Conservation (phyloP, 179 eudicot genomes). For the Monotropa hypopitys region DNA sequence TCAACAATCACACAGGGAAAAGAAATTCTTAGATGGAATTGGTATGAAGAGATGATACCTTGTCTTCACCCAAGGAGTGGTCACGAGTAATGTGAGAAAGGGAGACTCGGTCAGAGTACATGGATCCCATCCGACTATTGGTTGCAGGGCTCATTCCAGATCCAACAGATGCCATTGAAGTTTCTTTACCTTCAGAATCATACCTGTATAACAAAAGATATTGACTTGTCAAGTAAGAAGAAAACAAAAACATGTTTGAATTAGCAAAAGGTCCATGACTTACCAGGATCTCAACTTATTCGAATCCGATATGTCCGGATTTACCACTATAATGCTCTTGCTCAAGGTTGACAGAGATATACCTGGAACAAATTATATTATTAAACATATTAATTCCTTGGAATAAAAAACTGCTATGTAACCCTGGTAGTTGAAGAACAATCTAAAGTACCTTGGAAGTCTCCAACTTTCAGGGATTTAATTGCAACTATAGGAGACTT, state of each 20-base stretch:
- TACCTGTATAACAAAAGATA: constrained; percentile 31
- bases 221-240: not conserved
- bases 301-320: constrained; percentile 74
- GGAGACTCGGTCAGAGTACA: constrained; percentile 61
- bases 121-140: constrained; percentile 33
- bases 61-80: constrained; percentile 65
- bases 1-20: not conserved
- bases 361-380: constrained; percentile 27
- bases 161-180: constrained; percentile 74
- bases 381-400: not conserved
- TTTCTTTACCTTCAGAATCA: constrained; percentile 79
- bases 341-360: constrained; percentile 72
- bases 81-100: constrained; percentile 49
- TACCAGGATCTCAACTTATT: constrained; percentile 66
- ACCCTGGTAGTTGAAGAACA: not conserved
- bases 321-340: constrained; percentile 53
- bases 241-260: not conserved
- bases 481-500: constrained; percentile 82
- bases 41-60: constrained; percentile 29
- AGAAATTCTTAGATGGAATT: not conserved
- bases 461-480: constrained; percentile 76
- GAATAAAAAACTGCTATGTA: not conserved
- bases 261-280: constrained; percentile 1
- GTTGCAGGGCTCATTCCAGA: constrained; percentile 52
- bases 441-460: constrained; percentile 49